Base-by-base conservation (phyloP, 108 stramenopile genomes). In the Aurantiochytrium sp. region DNA sequence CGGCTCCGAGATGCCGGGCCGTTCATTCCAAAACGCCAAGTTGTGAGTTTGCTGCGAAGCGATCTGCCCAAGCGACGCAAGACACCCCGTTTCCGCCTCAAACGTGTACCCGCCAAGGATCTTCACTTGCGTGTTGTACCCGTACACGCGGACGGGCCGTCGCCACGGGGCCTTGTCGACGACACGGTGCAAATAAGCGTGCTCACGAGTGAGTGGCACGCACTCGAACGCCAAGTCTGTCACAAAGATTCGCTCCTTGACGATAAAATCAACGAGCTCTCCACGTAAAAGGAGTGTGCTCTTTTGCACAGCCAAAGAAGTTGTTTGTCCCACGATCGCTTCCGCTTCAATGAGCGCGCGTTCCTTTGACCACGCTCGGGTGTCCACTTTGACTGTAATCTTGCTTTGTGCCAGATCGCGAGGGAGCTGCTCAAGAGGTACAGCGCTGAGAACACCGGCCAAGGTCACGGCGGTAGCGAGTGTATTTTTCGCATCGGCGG, bases 41-140 rank as follows among this genome's bases (percentile, higher is more conserved):
- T 90, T 90, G 2, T 43, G n/a, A 0, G 44, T 29, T 6, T 45
- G 29, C 4, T 43, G 19, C 45, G 87, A 47, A 5, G 88, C 64
- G 6, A 90, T 59, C 64, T 88, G 88, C 5, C 90, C 90, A 49
- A 90, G n/a, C 43, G 44, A 72, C 42, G 60, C 28, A 4, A 60
- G 19, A 44, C 90, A 90, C 44, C 18, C 55, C n/a, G 90, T 90
- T 16, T 90, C 88, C 25, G 90, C 90, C 90, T 90, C 90, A 29
- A 88, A 90, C 4, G 58, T 49, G 44, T 60, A 23, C 6, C 90
- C 90, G 5, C 73, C 89, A 19, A 76, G 35, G 4, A 88, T 88
- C 21, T 12, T 42, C 25, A 88, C 58, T 0, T 60, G 72, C 49
- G 25, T 59, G 45, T 90, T 72, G 73, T 90, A 90, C 3, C 90